Evolutionary conservation across 768 basidiomycete genomes (phyloP).

Genomic region (Hebeloma cylindrosporum): DNA sequence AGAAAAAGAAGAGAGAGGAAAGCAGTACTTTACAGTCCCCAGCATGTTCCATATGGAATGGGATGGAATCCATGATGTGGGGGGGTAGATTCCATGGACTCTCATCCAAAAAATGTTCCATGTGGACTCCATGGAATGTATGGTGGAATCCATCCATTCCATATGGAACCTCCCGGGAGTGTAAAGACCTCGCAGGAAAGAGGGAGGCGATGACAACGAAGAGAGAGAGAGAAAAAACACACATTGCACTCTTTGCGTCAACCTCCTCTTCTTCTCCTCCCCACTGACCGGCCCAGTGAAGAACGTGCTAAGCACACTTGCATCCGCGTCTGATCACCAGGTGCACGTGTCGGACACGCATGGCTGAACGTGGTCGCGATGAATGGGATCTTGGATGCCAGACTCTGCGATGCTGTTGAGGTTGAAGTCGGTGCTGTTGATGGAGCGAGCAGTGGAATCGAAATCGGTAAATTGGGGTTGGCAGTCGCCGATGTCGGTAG

Average conservation of each 20-base stretch:
- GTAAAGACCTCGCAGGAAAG: no score
- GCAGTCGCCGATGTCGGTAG: slow-evolving; percentile 65
- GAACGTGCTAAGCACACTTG: slow-evolving; percentile 83
- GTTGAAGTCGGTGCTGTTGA: slow-evolving; percentile 18
- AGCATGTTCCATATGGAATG: no score
- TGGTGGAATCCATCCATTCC: no score
- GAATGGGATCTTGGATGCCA: slow-evolving; percentile 61
- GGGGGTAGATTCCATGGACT: no score
- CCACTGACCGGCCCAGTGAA: slow-evolving; percentile 78
- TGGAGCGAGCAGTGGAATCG: slow-evolving; percentile 37
- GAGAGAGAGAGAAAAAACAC: slow-evolving; percentile 21
- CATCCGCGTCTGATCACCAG: slow-evolving; percentile 84
- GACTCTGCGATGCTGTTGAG: slow-evolving; percentile 22
- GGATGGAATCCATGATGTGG: no score
- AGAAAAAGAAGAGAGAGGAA: no score
- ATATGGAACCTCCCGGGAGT: no score
- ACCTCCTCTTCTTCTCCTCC: slow-evolving; percentile 76
- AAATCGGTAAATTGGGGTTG: slow-evolving; percentile 47
- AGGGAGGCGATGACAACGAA: no score
- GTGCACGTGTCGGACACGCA: slow-evolving; percentile 90
- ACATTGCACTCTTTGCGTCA: slow-evolving; percentile 39
- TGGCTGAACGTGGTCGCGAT: slow-evolving; percentile 84
- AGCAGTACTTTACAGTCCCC: no score
- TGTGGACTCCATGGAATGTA: no score
- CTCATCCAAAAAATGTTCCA: no score